Evolutionary conservation across 441 rosid genomes (phyloP), one percentile per base, ranked within the genome.

Genomic region (Adansonia grandidieri): DNA sequence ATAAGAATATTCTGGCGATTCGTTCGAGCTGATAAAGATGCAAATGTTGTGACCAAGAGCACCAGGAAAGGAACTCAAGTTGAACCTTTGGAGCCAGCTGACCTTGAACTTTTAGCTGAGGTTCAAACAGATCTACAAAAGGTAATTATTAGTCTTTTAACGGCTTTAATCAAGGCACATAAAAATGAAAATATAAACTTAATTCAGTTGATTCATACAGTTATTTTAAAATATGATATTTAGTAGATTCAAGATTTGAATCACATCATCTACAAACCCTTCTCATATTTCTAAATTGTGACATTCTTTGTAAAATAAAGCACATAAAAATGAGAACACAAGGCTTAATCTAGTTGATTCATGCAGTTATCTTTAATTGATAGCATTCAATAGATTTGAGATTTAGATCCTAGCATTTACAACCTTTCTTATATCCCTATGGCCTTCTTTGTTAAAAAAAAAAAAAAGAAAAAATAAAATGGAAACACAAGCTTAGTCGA

Each of bases 1-100:
- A 92, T 96, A 74, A 80, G 97, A 81, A 84, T 89, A 19, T 91
- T 92, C 50, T 93, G 98, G 98, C 85, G 84, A 69, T 96, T 93
- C 71, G 83, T 92, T 73, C 91, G 95, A 73, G 88, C 90, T 47
- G 99, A 96, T 82, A 93, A 90, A 82, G 85, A 89, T n/a, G 78
- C 92, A 9, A 84, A 77, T 54, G 44, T 73, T 5, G 77, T 54
- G 51, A 74, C 69, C 62, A 89, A 83, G 40, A 93, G 88, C 74
- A 42, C 79, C 66, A 79, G 85, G 57, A 88, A 85, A 58, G 85
- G 87, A 15, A 75, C 85, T 75, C 94, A 84, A n/a, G 77, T 87
- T 0, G 92, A 91, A 81, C 93, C 93, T 0, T 87, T 86, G 77
- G 92, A 87, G 58, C 86, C 87, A 6, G 77, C 78, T 0, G 86